Evolutionary conservation across 1,284 basidiomycete species (phyloP).

Genomic region (Heterobasidion occidentale): DNA sequence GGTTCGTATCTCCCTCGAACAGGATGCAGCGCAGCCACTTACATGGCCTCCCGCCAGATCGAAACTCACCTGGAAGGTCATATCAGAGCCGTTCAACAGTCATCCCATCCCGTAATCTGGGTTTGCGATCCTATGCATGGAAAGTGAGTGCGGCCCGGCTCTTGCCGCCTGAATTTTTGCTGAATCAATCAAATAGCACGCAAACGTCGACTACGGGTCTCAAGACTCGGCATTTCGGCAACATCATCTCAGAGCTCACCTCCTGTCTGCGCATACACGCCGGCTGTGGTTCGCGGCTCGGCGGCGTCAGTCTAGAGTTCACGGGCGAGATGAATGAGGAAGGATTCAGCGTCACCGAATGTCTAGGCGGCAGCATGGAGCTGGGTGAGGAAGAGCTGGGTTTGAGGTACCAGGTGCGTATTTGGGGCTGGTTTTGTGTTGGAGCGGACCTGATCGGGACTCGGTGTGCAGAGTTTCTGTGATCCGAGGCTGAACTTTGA

Average conservation of each 20-base stretch:
- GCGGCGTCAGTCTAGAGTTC: slow-evolving; percentile 96
- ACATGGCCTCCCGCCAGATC: slow-evolving; percentile 39
- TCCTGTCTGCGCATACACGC: slow-evolving; percentile 78
- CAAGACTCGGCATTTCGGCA: slow-evolving; percentile 88
- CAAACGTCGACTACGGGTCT: slow-evolving; percentile 69
- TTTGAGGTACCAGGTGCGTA: slow-evolving; percentile 60
- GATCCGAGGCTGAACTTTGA: slow-evolving; percentile 80
- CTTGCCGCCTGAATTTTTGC: background rate
- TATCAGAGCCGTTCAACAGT: slow-evolving; percentile 77
- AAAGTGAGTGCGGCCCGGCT: slow-evolving; percentile 50
- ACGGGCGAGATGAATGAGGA: slow-evolving; percentile 93
- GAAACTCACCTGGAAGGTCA: slow-evolving; percentile 72
- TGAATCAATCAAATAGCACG: slow-evolving; percentile 47
- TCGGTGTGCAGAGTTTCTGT: slow-evolving; percentile 56
- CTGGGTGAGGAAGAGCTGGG: slow-evolving; percentile 66
- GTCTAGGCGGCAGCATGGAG: slow-evolving; percentile 78
- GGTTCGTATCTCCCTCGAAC: slow-evolving; percentile 29
- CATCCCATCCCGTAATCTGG: slow-evolving; percentile 86
- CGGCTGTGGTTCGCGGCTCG: slow-evolving; percentile 63
- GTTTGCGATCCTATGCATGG: slow-evolving; percentile 98
- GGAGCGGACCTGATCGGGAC: too few relatives aligned
- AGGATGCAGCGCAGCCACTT: background rate
- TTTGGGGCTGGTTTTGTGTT: background rate
- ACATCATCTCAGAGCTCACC: slow-evolving; percentile 86
- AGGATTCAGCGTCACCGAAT: slow-evolving; percentile 88